Conservation (phyloP, 352 stramenopile species). For the Phytophthora foliorum region DNA sequence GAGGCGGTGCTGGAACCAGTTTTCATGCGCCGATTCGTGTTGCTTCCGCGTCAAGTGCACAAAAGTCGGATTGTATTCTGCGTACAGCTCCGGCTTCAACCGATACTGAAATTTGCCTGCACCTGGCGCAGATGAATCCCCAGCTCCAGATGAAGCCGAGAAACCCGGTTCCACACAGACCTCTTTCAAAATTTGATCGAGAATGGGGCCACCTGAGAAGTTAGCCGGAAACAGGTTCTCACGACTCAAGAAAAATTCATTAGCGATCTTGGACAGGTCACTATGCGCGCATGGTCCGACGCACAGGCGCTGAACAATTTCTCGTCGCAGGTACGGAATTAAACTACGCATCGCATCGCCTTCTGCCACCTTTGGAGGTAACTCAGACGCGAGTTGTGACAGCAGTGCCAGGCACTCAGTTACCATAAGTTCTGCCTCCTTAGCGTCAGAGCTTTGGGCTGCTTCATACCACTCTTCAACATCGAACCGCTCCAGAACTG, state of each 20-base stretch:
- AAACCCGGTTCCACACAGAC: constrained; percentile 55
- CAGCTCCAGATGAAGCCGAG: constrained; percentile 35
- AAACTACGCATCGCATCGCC: constrained; percentile 67
- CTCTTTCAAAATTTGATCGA: constrained; percentile 87
- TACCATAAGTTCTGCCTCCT: constrained; percentile 79
- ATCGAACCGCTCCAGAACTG: constrained; percentile 79
- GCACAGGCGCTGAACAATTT: constrained; percentile 86
- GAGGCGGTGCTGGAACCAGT: constrained; percentile 86
- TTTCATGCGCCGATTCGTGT: constrained; percentile 89
- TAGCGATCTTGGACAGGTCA: constrained; percentile 86
- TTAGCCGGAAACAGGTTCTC: constrained; percentile 81
- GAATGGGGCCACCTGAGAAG: constrained; percentile 70
- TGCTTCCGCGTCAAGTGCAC: constrained; percentile 90
- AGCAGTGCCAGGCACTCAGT: constrained; percentile 83
- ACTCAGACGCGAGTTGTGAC: constrained; percentile 80
- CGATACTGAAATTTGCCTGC: constrained; percentile 84
- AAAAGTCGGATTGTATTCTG: constrained; percentile 89
- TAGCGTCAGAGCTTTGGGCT: constrained; percentile 50
- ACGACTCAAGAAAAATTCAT: constrained; percentile 82
- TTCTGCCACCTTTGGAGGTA: constrained; percentile 67
- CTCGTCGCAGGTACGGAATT: constrained; percentile 73
- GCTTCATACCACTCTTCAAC: constrained; percentile 67
- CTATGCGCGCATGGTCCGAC: constrained; percentile 85
- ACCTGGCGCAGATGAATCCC: constrained; percentile 36
- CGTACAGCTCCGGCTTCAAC: constrained; percentile 82